These are phyloP conservation scores for Leptodontidium sp. DNA, from an alignment of 2,329 filamentous ascomycete species.

Conservation along the genomic window DNA sequence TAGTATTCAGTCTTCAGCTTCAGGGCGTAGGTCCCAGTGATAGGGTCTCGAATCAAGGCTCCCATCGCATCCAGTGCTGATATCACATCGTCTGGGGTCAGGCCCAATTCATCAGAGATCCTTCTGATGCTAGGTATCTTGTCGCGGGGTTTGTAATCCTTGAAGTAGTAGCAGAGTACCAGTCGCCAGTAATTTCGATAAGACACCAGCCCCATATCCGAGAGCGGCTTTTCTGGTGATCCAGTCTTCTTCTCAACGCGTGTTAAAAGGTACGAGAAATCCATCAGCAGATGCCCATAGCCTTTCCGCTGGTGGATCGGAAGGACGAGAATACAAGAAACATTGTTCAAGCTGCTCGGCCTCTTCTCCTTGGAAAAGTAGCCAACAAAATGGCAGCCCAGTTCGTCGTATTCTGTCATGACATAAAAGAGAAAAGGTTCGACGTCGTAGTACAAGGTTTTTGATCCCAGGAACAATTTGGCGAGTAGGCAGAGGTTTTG, in stretches of 20 bases:
- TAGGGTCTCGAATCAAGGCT: conserved; percentile 87
- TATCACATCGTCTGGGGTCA: conserved; percentile 96
- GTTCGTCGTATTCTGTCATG: conserved; percentile 90
- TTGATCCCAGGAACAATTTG: conserved; percentile 97
- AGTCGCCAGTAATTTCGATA: conserved; percentile 98
- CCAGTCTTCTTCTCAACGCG: conserved; percentile 92
- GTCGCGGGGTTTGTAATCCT: conserved; percentile 64
- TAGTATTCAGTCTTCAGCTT: conserved; percentile 88
- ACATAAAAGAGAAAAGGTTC: conserved; percentile 98
- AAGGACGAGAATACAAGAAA: conserved; percentile 94
- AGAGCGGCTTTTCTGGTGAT: conserved; percentile 95
- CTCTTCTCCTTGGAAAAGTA: conserved; percentile 99
- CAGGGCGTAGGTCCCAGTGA: conserved; percentile 88
- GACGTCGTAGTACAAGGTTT: conserved; percentile 97
- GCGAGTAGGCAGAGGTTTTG: conserved; percentile 96
- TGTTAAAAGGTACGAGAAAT: conserved; percentile 97
- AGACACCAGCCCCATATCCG: conserved; percentile 96
- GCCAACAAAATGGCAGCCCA: conserved; percentile 96
- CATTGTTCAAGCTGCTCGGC: conserved; percentile 93
- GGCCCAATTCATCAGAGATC: conserved; percentile 89
- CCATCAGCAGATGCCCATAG: conserved; percentile 95
- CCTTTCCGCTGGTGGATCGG: conserved; percentile 97
- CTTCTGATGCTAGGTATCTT: conserved; percentile 65
- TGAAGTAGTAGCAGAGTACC: conserved; percentile 83
- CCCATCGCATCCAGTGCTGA: conserved; percentile 90